A percentile compares a stretch with the other conserved stretches of the same genome.
Conservation (phyloP, 495 filamentous ascomycete species). For the Penicillium cataractarum region DNA sequence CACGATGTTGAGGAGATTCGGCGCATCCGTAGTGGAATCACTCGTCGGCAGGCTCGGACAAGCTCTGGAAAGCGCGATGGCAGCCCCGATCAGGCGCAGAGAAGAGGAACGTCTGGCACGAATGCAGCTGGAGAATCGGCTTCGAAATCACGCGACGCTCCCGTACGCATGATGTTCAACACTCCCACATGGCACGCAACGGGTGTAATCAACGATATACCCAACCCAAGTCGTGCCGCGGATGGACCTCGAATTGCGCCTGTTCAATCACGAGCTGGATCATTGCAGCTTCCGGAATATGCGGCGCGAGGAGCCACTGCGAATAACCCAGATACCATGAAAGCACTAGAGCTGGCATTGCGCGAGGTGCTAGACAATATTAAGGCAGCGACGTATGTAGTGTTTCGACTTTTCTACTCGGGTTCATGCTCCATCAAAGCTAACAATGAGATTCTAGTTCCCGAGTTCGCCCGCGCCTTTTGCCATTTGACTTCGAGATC, state of each 20-base stretch:
- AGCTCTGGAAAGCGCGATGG: slow-evolving; percentile 58
- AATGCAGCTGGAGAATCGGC: slow-evolving; percentile 29
- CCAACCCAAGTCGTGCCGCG: slow-evolving; percentile 43
- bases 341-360: slow-evolving; percentile 82
- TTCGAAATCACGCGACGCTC: slow-evolving; percentile 41
- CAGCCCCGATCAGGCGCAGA: slow-evolving; percentile 40
- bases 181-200: slow-evolving; percentile 76
- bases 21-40: slow-evolving; percentile 79
- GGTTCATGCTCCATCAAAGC: not conserved
- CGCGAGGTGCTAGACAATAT: slow-evolving; percentile 77
- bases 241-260: slow-evolving; percentile 46
- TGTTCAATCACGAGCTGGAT: slow-evolving; percentile 47
- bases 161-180: slow-evolving; percentile 58
- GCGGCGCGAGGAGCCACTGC: slow-evolving; percentile 59
- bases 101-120: slow-evolving; percentile 36
- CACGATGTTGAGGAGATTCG: slow-evolving; percentile 88
- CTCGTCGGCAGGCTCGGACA: slow-evolving; percentile 73
- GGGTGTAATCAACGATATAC: slow-evolving; percentile 79
- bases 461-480: slow-evolving; percentile 45
- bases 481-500: slow-evolving; percentile 82
- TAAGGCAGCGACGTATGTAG: slow-evolving; percentile 75
- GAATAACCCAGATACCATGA: slow-evolving; percentile 70
- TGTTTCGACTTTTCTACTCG: slow-evolving; percentile 8
- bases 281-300: slow-evolving; percentile 56
- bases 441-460: slow-evolving; percentile 27